phyloP scores from a whole-genome alignment of 2,329 filamentous ascomycete species.

The Exophiala sideris region DNA sequence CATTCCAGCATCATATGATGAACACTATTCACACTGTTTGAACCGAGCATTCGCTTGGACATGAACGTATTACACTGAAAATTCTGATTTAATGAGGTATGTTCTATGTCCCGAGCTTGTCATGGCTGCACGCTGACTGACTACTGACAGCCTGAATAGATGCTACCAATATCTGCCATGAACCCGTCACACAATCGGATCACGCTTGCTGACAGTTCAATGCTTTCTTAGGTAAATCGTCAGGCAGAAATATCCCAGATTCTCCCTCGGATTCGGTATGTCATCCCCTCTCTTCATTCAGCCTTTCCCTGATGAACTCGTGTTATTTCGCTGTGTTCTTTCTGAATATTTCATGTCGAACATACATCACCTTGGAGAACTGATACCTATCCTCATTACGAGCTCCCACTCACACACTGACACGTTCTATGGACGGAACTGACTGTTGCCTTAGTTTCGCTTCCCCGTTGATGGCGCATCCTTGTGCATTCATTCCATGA shows the following conservation, averaged over 20 bases:
- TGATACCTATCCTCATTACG: constrained; percentile 38
- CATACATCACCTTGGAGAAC: constrained; percentile 64
- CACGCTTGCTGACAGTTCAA: constrained; percentile 11
- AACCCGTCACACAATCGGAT: not conserved
- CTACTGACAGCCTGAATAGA: constrained; percentile 35
- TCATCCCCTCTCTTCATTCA: not conserved
- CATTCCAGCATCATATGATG: constrained; percentile 56
- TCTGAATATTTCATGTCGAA: constrained; percentile 59
- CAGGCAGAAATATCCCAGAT: not conserved
- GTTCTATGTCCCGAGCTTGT: constrained; percentile 20
- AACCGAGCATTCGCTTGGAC: constrained; percentile 50
- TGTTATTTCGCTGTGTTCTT: constrained; percentile 63
- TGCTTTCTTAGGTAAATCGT: not conserved
- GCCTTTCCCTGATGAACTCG: constrained; percentile 54
- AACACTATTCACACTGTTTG: constrained; percentile 71
- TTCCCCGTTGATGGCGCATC: no score
- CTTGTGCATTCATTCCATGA: no score
- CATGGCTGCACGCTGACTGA: constrained; percentile 8
- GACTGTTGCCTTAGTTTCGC: no score
- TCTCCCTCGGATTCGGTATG: constrained; percentile 4
- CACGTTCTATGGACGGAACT: no score
- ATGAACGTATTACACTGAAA: constrained; percentile 62
- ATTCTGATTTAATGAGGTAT: constrained; percentile 70
- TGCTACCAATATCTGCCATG: constrained; percentile 37
- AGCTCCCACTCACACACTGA: no score